phyloP scores from a whole-genome alignment of 2,329 filamentous ascomycete genomes.

The Venturia pyrina region DNA sequence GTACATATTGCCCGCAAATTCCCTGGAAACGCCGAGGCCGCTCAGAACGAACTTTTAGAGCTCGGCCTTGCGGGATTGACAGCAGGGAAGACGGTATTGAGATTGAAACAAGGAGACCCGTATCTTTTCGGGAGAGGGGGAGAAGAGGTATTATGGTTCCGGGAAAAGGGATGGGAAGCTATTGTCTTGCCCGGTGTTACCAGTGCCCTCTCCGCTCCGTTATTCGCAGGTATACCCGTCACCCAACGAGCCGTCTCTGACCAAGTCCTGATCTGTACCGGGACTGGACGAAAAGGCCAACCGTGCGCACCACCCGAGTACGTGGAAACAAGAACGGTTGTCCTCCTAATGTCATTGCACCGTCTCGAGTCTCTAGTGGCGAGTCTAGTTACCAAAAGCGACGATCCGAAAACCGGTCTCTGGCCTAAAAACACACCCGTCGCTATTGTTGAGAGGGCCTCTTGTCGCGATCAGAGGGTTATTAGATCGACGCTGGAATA shows the following conservation, averaged over 20 bases:
- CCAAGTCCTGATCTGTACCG: slow-evolving; percentile 91
- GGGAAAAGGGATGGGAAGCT: slow-evolving; percentile 56
- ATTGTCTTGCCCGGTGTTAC: slow-evolving; percentile 84
- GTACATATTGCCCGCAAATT: slow-evolving; percentile 95
- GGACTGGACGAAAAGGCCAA: slow-evolving; percentile 83
- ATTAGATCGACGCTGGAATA: slow-evolving; percentile 76
- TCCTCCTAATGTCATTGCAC: slow-evolving; percentile 94
- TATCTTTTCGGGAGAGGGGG: slow-evolving; percentile 93
- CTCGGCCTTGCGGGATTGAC: slow-evolving; percentile 61
- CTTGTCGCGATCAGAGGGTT: slow-evolving; percentile 86
- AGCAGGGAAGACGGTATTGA: slow-evolving; percentile 68
- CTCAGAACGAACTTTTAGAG: slow-evolving; percentile 79
- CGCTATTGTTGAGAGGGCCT: slow-evolving; percentile 86
- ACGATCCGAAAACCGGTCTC: slow-evolving; percentile 4
- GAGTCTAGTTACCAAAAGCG: slow-evolving; percentile 41
- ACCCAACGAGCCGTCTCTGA: slow-evolving; percentile 87
- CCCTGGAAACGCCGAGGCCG: slow-evolving; percentile 88
- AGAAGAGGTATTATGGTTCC: slow-evolving; percentile 84
- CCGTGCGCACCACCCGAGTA: slow-evolving; percentile 74
- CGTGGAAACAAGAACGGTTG: slow-evolving; percentile 66
- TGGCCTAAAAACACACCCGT: slow-evolving; percentile 79
- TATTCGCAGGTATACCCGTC: slow-evolving; percentile 79
- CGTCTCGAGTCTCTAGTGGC: slow-evolving; percentile 64
- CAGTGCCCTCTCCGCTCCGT: slow-evolving; percentile 71
- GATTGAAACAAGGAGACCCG: slow-evolving; percentile 92